Evolutionary conservation across 306 rosid genomes (phyloP), one percentile per base, ranked within the genome.

Genomic region (Sindora glabra): DNA sequence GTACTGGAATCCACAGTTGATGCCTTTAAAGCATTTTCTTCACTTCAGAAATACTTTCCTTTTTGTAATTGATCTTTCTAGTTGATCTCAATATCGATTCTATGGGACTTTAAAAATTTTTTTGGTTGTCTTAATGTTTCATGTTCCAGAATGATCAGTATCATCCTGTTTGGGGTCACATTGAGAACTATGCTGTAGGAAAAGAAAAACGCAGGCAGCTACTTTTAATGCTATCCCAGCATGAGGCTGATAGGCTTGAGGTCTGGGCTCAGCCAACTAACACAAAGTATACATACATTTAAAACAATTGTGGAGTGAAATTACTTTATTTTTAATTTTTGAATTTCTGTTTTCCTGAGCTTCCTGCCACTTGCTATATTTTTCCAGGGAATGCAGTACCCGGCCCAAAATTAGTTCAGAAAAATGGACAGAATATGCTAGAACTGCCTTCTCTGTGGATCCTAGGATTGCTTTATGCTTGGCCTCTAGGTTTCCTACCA

Each of bases 101-200:
- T 27, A 34, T 26, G 42, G 30, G 29, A 54, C 24, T 48, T n/a
- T 29, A 60, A 27, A n/a, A n/a, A 9, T 18, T 15, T 65, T 61
- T 74, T 19, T 48, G 57, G 68, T 22, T 67, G 51, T 50, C 62
- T 62, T 67, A 14, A 70, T 21, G 42, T 59, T 55, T 70, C 67
- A 9, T 72, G 42, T 29, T 69, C 59, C 86, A 92, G 99, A 81
- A 68, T 25, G 80, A 76, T 63, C 89, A 75, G 42, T 48, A 61
- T 76, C 99, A 92, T 69, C 99, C 99, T 60, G 94, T 92, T 44
- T 92, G 99, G 99, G 99, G 99, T 50, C 90, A 83, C 77, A 77
- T 88, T 78, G 96, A 86, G 61, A 89, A 82, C 81, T 92, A 86
- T 68, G 76, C 86, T 65, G 64, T 59, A 15, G 99, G 85, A 64